Evolutionary conservation across 2,329 filamentous ascomycete species (phyloP).

Genomic region (Paracoccidioides brasiliensis): DNA sequence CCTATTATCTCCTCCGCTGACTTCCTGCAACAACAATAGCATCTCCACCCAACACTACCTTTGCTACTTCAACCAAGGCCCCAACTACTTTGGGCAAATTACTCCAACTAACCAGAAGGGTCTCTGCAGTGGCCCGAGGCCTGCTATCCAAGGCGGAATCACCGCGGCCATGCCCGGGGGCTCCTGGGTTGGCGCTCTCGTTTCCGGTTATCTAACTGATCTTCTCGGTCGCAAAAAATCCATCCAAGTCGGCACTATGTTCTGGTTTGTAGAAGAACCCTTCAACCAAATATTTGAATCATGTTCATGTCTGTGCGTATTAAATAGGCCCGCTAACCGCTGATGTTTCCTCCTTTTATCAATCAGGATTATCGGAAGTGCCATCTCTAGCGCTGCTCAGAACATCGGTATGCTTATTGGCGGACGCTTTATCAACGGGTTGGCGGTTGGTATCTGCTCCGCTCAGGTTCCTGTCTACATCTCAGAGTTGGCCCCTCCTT

Average conservation of each 20-base stretch:
- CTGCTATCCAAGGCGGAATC: constrained; percentile 48
- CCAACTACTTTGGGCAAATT: background rate
- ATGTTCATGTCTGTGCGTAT: too few species aligned
- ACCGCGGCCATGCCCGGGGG: constrained; percentile 58
- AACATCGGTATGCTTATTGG: constrained; percentile 22
- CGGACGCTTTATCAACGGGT: constrained; percentile 28
- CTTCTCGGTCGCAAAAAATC: constrained; percentile 28
- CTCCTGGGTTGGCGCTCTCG: constrained; percentile 49
- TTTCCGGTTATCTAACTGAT: constrained; percentile 24
- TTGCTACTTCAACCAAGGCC: constrained; percentile 39
- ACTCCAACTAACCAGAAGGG: constrained; percentile 19
- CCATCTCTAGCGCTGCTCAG: constrained; percentile 21
- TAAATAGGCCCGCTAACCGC: background rate
- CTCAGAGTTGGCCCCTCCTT: constrained; percentile 26
- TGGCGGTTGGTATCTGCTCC: constrained; percentile 28
- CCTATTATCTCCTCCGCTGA: too few species aligned
- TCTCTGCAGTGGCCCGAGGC: constrained; percentile 34
- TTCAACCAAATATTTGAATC: background rate
- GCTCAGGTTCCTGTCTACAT: constrained; percentile 30
- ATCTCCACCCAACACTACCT: constrained; percentile 40
- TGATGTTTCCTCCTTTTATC: constrained; percentile 17
- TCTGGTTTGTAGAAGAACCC: constrained; percentile 19
- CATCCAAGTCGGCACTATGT: constrained; percentile 23
- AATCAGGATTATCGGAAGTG: constrained; percentile 26
- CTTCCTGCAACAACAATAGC: constrained; percentile 16